Base-by-base conservation (phyloP, 495 filamentous ascomycete genomes). In the Aspergillus sparsus region DNA sequence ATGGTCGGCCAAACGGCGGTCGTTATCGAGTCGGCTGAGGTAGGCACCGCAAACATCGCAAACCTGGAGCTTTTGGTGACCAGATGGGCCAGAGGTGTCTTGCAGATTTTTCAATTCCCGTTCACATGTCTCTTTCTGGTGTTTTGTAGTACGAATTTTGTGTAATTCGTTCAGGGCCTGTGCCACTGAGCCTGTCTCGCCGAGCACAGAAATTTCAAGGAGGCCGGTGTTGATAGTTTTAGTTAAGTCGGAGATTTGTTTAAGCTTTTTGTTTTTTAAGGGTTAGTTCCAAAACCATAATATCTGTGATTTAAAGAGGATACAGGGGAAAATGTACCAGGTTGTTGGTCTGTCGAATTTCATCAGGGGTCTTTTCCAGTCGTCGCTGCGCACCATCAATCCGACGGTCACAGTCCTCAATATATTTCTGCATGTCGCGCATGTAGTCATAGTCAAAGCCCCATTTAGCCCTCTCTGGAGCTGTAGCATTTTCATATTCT, bases 31-130 rank as follows among this genome's bases (percentile, higher is more conserved):
- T 16, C 94, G 75, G 55, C 84, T 88, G 55, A 98, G 80, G 70
- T 98, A 98, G 4, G 94, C 94, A 52, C 89, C 93, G 75, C 94
- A 98, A 2, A 98, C 95, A 73, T 98, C 94, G 82, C 94, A 98
- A 16, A 98, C 94, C 74, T 98, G 95, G 53, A 98, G 78, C 68
- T 98, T 98, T 77, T 98, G 94, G 76, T 98, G 94, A 10, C 94
- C 94, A 10, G 85, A 89, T 0, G 94, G 94, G 0, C 94, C 94
- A 33, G 86, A 88, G 2, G 92, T 97, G 68, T 98, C 94, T 55
- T 86, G 86, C 34, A 98, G 82, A n/a, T 85, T 84, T 78, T 97
- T 97, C 35, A 98, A 81, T 67, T 98, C 92, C 31, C 87, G 85
- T 75, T 98, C 94, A 64, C 86, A 87, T 53, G 90, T 89, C 53